Evolutionary conservation across 2,329 filamentous ascomycete species (phyloP), one percentile per base, ranked within the genome.

Genomic region (Mollisiaceae sp.): DNA sequence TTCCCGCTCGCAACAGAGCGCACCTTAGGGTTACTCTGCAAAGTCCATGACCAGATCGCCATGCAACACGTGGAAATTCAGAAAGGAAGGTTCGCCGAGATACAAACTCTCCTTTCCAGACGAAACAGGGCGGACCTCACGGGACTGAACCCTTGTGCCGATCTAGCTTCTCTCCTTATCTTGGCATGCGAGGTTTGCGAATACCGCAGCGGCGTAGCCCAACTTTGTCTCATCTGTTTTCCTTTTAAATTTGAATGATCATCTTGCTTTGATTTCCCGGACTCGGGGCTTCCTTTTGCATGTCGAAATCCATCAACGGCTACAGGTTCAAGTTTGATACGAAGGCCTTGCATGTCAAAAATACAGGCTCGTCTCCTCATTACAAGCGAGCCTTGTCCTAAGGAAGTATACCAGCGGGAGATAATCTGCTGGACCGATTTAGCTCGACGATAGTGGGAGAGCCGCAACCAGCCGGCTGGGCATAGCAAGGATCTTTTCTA

Each of bases 91-190:
- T 65, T 35, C 20, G 24, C 63, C 63, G 63, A 65, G 35, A 60
- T 27, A 52, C 47, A 52, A 64, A 38, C 8, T 47, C 50, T 35
- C 39, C 54, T 52, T 55, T 41, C 54, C 36, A 35, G 32, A 18
- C 20, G 39, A 45, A 15, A 9, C 22, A 45, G 24, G 47, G 41
- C 22, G 32, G 50, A 54, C 24, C 36, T 52, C 43, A 56, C 36
- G 20, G 32, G 24, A 38, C 41, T 36, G 39, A 59, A 66, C 27
- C 65, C 65, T 22, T 59, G 61, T 38, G 59, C 35, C 61, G 65
- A 66, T 66, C 65, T 52, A 52, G 60, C 52, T 61, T 18, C 41
- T 58, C 43, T 32, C 41, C 41, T 63, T 38, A 63, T 60, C 36
- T 52, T 57, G 59, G 55, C 24, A 59, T 59, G 59, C 65, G 59